These are phyloP conservation scores for Schwanniomyces yamadae DNA, from an alignment of 805 yeast genomes.

Conservation along the genomic window DNA sequence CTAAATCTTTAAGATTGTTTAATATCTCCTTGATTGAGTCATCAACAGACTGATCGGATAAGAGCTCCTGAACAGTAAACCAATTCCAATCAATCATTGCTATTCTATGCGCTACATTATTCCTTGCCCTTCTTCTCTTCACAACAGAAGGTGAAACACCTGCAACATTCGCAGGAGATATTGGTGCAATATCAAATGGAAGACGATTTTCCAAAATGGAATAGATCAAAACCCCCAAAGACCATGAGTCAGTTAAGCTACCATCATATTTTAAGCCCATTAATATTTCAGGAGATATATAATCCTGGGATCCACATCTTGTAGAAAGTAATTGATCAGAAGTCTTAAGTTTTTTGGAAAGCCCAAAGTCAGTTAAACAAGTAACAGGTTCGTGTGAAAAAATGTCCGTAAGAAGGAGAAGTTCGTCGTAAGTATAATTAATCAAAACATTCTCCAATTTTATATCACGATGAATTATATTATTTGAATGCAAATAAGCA, in stretches of 20 bases:
- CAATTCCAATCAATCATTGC: constrained; percentile 94
- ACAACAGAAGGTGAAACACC: constrained; percentile 41
- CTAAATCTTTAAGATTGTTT: constrained; percentile 24
- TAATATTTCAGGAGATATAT: constrained; percentile 89
- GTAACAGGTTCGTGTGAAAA: constrained; percentile 17
- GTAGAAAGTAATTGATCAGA: constrained; percentile 69
- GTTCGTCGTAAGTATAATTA: constrained; percentile 28
- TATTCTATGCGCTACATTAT: constrained; percentile 79
- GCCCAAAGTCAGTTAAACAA: constrained; percentile 86
- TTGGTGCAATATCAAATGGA: constrained; percentile 88
- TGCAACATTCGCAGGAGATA: constrained; percentile 27
- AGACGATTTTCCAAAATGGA: constrained; percentile 79
- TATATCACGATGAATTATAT: constrained; percentile 85
- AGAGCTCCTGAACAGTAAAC: constrained; percentile 43
- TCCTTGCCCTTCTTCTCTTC: constrained; percentile 41
- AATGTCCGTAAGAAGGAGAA: constrained; percentile 19
- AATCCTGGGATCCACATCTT: constrained; percentile 95
- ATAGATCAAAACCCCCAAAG: constrained; percentile 87
- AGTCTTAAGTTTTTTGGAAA: constrained; percentile 67
- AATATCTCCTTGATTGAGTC: constrained; percentile 18
- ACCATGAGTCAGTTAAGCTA: constrained; percentile 89
- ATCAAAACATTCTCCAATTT: constrained; percentile 83
- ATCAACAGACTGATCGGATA: constrained; percentile 9
- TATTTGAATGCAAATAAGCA: constrained; percentile 61
- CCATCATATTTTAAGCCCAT: constrained; percentile 94